These are phyloP conservation scores for Parastagonospora avenae DNA, from an alignment of 2,329 filamentous ascomycete genomes.

Conservation along the genomic window DNA sequence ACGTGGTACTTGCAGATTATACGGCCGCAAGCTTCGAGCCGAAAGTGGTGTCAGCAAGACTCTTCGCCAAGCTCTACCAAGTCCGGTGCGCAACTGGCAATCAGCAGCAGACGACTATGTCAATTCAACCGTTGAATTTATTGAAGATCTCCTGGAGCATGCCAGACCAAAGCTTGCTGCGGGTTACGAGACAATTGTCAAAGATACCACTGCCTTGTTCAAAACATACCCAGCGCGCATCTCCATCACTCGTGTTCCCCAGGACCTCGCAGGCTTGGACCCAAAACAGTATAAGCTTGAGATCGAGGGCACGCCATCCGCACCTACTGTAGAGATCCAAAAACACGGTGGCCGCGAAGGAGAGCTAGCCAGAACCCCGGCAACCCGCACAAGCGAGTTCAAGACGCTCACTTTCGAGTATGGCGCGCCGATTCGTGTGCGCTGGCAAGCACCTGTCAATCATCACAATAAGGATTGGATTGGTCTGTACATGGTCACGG, in stretches of 20 bases:
- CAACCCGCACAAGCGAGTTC: conserved; percentile 63
- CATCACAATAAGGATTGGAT: conserved; percentile 95
- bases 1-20: conserved; percentile 57
- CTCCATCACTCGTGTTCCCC: conserved; percentile 77
- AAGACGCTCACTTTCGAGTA: conserved; percentile 85
- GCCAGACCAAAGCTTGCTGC: conserved; percentile 85
- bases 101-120: conserved; percentile 86
- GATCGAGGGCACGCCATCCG: conserved; percentile 67
- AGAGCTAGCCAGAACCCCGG: conserved; percentile 69
- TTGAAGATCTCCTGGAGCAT: conserved; percentile 87
- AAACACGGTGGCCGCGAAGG: conserved; percentile 75
- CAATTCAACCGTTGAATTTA: conserved; percentile 83
- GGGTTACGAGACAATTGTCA: conserved; percentile 83
- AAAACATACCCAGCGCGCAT: conserved; percentile 87
- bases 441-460: conserved; percentile 85
- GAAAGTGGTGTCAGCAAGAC: conserved; percentile 93
- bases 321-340: conserved; percentile 59
- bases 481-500: conserved; percentile 92
- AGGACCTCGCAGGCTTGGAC: conserved; percentile 79
- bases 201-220: conserved; percentile 86
- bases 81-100: conserved; percentile 80
- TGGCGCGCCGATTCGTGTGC: conserved; percentile 85
- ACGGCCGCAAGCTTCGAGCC: conserved; percentile 79
- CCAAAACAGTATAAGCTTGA: conserved; percentile 79
- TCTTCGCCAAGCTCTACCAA: conserved; percentile 82